A percentile compares a stretch with the other conserved stretches of the same genome.
These are phyloP conservation scores for Poa pratensis DNA, from an alignment of 176 grass and related monocot species.

Conservation along the genomic window DNA sequence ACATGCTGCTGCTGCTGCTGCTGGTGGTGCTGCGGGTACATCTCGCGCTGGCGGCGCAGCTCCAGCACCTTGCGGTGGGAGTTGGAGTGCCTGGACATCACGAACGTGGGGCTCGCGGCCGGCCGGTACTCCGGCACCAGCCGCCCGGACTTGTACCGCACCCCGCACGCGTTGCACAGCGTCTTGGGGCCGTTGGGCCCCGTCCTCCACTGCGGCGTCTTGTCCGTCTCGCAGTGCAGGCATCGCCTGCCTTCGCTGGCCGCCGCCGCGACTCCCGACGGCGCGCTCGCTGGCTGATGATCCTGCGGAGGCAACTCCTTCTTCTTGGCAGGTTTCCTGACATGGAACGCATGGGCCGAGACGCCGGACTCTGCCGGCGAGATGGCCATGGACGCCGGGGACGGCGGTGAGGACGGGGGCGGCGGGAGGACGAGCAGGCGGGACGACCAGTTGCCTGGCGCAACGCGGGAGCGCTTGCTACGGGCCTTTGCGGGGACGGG, in stretches of 20 bases:
- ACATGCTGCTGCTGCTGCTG: conserved; percentile 34
- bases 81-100: conserved; percentile 85
- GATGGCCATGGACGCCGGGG: conserved; percentile 54
- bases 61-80: conserved; percentile 98
- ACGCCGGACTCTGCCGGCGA: conserved; percentile 55
- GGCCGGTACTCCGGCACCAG: conserved; percentile 96
- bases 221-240: conserved; percentile 94
- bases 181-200: conserved; percentile 97
- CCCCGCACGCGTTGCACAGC: conserved; percentile 97
- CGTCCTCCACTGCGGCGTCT: conserved; percentile 97
- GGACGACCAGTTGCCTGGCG: conserved; percentile 70
- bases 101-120: conserved; percentile 83
- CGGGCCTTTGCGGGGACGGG: conserved; percentile 62
- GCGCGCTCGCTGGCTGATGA: not conserved
- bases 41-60: conserved; percentile 82
- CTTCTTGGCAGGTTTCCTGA: conserved; percentile 69
- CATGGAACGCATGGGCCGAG: conserved; percentile 29
- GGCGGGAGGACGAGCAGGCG: conserved; percentile 56
- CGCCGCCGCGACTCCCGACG: conserved; percentile 1
- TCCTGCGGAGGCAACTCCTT: conserved; percentile 43
- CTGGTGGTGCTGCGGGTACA: conserved; percentile 35
- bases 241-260: conserved; percentile 60
- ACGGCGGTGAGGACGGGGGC: conserved; percentile 23
- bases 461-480: conserved; percentile 68
- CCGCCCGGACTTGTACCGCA: conserved; percentile 88